Evolutionary conservation across 441 rosid genomes (phyloP).

Genomic region (Pelargonium fulgidum): DNA sequence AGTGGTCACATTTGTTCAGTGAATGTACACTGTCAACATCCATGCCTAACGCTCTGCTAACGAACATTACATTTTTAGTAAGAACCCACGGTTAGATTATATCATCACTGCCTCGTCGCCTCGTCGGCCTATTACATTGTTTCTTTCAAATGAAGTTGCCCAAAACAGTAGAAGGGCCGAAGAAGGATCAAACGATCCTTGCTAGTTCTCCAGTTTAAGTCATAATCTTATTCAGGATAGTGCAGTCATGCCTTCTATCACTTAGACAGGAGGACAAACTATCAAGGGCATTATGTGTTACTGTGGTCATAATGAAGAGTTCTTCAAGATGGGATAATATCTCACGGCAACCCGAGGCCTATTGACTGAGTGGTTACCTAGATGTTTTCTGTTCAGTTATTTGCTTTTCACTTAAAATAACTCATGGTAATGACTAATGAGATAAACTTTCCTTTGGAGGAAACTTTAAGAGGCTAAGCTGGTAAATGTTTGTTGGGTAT

Average conservation of each 20-base stretch:
- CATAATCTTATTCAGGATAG: not conserved
- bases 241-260: too few species aligned
- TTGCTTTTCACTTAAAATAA: not conserved
- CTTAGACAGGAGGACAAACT: too few species aligned
- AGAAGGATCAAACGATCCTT: conserved; percentile 1
- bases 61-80: not conserved
- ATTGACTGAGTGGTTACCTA: not conserved
- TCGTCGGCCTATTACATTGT: not conserved
- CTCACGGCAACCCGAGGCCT: not conserved
- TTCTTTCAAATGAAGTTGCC: not conserved
- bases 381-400: not conserved
- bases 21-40: not conserved
- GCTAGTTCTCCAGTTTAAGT: not conserved
- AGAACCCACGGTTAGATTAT: not conserved
- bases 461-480: not conserved
- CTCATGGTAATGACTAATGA: not conserved
- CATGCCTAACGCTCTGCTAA: not conserved
- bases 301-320: not conserved
- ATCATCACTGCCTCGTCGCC: not conserved
- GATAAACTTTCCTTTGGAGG: not conserved
- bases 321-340: too few species aligned
- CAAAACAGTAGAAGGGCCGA: not conserved
- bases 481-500: not conserved
- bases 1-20: not conserved
- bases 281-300: not conserved